Evolutionary conservation across 768 basidiomycete genomes (phyloP).

Genomic region (Phylloporus arenicola): DNA sequence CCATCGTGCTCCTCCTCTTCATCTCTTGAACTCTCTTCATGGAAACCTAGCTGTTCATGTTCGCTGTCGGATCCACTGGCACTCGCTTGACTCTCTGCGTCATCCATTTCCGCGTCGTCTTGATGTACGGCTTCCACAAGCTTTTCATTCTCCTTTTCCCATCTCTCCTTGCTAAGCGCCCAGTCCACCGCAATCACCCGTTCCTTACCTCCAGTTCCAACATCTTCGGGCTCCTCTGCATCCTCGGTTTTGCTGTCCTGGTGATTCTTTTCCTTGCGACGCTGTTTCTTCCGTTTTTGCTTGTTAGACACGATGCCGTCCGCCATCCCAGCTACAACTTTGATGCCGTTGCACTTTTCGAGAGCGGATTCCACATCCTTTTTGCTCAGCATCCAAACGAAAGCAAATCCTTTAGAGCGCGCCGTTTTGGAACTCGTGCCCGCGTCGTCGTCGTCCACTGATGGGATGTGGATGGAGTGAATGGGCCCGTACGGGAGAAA

Average conservation of each 20-base stretch:
- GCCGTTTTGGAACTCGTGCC: constrained; percentile 16
- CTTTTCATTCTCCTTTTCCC: no score
- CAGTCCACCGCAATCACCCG: constrained; percentile 90
- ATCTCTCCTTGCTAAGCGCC: constrained; percentile 93
- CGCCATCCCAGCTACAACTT: constrained; percentile 59
- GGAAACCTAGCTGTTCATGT: no score
- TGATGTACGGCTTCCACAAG: no score
- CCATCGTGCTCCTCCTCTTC: constrained; percentile 29
- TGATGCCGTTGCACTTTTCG: constrained; percentile 72
- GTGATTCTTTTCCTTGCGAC: constrained; percentile 45
- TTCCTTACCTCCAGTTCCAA: constrained; percentile 39
- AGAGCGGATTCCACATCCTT: no score
- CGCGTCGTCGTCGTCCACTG: constrained; percentile 29
- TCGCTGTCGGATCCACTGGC: no score
- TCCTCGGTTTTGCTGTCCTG: no score
- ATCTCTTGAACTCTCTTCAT: no score
- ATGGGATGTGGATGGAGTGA: no score
- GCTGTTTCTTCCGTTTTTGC: constrained; percentile 63
- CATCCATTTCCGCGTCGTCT: constrained; percentile 30
- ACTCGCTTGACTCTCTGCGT: no score
- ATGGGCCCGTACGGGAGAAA: constrained; percentile 73
- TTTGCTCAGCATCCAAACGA: constrained; percentile 87
- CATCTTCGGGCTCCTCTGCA: no score
- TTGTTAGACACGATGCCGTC: constrained; percentile 52
- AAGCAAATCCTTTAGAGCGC: constrained; percentile 79